Evolutionary conservation across 345 rosid species (phyloP).

Genomic region (Capsella bursapastoris): DNA sequence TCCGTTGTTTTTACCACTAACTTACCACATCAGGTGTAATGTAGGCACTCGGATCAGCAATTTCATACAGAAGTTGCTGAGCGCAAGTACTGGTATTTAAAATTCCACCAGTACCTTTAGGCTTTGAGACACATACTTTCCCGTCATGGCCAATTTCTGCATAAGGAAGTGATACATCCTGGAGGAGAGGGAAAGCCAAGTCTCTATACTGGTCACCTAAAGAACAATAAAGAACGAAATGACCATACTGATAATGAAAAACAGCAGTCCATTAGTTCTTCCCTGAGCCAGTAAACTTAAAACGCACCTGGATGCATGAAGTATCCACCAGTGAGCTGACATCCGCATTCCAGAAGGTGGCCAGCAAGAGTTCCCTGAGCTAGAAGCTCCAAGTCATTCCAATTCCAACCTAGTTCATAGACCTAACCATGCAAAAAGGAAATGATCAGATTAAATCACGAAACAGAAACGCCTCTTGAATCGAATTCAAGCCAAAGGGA

Average conservation of each 20-base stretch:
- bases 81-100: conserved; percentile 75
- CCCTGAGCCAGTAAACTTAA: conserved; percentile 16
- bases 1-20: conserved; percentile 9
- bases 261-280: background rate
- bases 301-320: conserved; percentile 94
- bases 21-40: conserved; percentile 94
- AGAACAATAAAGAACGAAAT: conserved; percentile 32
- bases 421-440: conserved; percentile 52
- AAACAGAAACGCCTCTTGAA: conserved; percentile 2
- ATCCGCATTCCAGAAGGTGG: conserved; percentile 94
- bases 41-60: conserved; percentile 87
- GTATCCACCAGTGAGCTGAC: conserved; percentile 98
- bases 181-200: conserved; percentile 60
- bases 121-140: conserved; percentile 62
- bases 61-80: conserved; percentile 89
- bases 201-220: conserved; percentile 75
- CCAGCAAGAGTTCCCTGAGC: conserved; percentile 93
- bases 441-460: background rate
- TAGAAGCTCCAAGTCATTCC: conserved; percentile 76
- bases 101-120: conserved; percentile 80
- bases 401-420: conserved; percentile 94
- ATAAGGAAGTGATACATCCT: conserved; percentile 83
- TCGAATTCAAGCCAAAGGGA: conserved; percentile 13
- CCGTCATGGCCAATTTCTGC: conserved; percentile 77
- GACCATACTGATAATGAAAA: conserved; percentile 3